A percentile compares a stretch with the other conserved stretches of the same genome.
These are phyloP conservation scores for Orbilia oligospora DNA, from an alignment of 2,329 filamentous ascomycete species.

Conservation along the genomic window DNA sequence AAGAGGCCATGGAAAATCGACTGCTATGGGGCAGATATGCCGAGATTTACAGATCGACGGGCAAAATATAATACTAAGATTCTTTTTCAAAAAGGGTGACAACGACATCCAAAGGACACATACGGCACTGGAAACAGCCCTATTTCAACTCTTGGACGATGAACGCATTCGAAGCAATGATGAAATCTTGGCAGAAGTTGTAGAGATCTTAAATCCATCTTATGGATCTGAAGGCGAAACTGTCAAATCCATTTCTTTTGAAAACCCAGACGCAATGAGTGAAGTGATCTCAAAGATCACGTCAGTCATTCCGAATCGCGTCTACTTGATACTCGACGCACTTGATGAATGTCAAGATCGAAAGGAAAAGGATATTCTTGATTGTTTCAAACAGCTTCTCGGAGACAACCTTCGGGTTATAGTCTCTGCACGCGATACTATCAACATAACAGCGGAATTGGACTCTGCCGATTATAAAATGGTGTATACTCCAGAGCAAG, in stretches of 20 bases:
- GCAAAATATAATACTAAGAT: not conserved
- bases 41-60: not conserved
- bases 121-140: conserved; percentile 24
- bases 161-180: not conserved
- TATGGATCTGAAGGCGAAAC: not conserved
- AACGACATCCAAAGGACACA: conserved; percentile 24
- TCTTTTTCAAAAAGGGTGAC: conserved; percentile 54
- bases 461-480: not conserved
- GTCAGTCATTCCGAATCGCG: not conserved
- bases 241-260: not conserved
- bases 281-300: conserved; percentile 11
- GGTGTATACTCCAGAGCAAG: not conserved
- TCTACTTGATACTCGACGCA: conserved; percentile 40
- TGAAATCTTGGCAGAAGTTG: not conserved
- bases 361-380: conserved; percentile 3
- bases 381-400: not conserved
- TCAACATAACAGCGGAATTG: conserved; percentile 25
- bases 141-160: conserved; percentile 26
- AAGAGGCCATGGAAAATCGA: conserved; percentile 44
- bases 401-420: conserved; percentile 3
- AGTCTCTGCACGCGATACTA: conserved; percentile 34
- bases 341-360: conserved; percentile 47
- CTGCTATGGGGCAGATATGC: conserved; percentile 28
- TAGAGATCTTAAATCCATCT: conserved; percentile 25
- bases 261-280: not conserved